Base-by-base conservation (phyloP, 805 yeast genomes). In the Saccharomycopsis sp. region DNA sequence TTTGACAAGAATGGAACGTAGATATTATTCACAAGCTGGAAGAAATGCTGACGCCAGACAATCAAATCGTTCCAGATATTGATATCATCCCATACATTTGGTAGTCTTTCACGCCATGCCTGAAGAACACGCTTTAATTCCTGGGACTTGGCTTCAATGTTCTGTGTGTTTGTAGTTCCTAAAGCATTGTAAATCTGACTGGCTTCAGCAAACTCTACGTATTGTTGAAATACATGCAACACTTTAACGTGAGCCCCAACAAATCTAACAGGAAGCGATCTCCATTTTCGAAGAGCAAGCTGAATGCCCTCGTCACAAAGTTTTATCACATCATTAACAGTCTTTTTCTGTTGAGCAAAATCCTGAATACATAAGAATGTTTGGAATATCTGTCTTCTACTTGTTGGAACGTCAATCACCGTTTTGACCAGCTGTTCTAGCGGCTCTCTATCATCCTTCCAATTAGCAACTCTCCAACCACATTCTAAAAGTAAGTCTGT, bases 391-490 rank as follows among this genome's bases (percentile, higher is more conserved):
- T 94, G 97, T 62, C 99, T 81, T 64, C 99, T 80, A 1, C 99
- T 98, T 0, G 99, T 96, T 2, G 99, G 98, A 24, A 92, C 97
- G 72, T 94, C 99, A 97, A 94, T 91, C 3, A 94, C 96, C 50
- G 96, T 88, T 71, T 91, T 89, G 24, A 94, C 96, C 1, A 96
- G 87, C 67, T 89, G 97, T 68, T 92, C 97, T 44, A 94, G 75
- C 0, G 98, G 94, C 64, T 93, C 98, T 63, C 92, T 81, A 67
- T 96, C 99, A 7, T 96, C 85, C 61, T 86, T 86, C 99, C 99
- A 94, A 68, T 94, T 98, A 5, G 99, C 97, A 47, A 94, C 96
- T 67, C 99, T 80, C 99, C 99, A 94, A 44, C 98, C 99, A 78
- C 99, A 96, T 70, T 94, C 99, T n/a, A 94, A 76, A 24, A 96